These are phyloP conservation scores for Solanum tarijense DNA, from an alignment of 257 asterid genomes.

Conservation along the genomic window DNA sequence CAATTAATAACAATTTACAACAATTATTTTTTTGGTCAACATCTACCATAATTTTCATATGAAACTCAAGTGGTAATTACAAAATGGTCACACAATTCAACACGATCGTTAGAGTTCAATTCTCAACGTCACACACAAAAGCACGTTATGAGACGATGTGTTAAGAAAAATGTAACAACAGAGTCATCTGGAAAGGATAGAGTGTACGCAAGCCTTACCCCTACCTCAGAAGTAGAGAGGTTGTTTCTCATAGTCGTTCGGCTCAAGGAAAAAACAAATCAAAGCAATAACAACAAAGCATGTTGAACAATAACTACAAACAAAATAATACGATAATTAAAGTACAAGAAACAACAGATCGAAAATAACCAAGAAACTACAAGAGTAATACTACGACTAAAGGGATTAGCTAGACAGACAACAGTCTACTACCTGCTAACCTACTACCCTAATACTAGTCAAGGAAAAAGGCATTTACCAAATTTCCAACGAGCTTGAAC, in stretches of 20 bases:
- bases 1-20: not conserved
- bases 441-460: not conserved
- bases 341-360: not conserved
- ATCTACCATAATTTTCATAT: not conserved
- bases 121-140: not conserved
- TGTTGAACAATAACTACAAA: not conserved
- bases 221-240: not conserved
- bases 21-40: not conserved
- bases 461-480: constrained; percentile 2
- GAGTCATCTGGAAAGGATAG: too few species aligned
- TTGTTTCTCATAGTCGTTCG: not conserved
- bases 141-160: not conserved
- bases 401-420: not conserved
- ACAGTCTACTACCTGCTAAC: not conserved
- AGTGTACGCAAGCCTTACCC: not conserved
- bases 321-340: not conserved
- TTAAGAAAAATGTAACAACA: not conserved
- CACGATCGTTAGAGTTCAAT: not conserved
- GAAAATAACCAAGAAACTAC: not conserved
- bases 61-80: too few species aligned
- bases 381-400: not conserved
- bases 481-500: constrained; percentile 42
- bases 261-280: not conserved
- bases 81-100: not conserved
- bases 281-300: not conserved